Base-by-base conservation (phyloP, 2,329 filamentous ascomycete species). In the Botrytis aclada region DNA sequence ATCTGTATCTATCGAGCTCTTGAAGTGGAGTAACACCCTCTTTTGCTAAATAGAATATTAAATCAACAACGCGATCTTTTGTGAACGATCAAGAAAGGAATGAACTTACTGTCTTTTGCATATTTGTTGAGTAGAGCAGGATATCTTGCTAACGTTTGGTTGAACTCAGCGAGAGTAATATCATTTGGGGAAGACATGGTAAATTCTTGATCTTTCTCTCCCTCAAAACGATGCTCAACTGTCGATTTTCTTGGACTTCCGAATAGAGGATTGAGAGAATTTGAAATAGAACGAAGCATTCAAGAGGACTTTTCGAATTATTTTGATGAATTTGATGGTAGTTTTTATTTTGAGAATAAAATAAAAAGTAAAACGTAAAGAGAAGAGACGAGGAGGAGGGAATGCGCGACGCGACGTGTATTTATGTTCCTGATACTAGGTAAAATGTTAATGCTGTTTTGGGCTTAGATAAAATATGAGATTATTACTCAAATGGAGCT, bases 1-100 rank as follows among this genome's bases (percentile, higher is more conserved):
- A 90, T 72, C 91, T 87, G 77, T 87, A 88, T 1, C 83, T 76
- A 74, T 93, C 91, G 32, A 93, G 84, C 66, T 88, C 84, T 41
- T 83, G 78, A 9, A 93, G 84, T 2, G 76, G 75, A 20, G 70
- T 45, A 37, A 60, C 51, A 54, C 74, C 80, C 41, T 74, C 72
- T 71, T 78, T 79, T 54, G 76, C 79, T 80, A 72, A 67, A 32
- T 58, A 56, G 39, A 34, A 65, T 37, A 41, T 60, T 39, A 62
- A 73, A 72, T 79, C 51, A 79, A 72, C 66, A 65, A 54, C 47
- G 69, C 43, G 39, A 34, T 34, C 51, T 43, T 61, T 69, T 39
- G 37, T 16, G 61, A 43, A 54, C 8, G 10, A 10, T 34, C 7
- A 70, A 58, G 64, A 25, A 39, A 63, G 25, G 34, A 41, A 54